Evolutionary conservation across 768 basidiomycete species (phyloP).

Genomic region (Tylopilus plumbeoviolaceoides): DNA sequence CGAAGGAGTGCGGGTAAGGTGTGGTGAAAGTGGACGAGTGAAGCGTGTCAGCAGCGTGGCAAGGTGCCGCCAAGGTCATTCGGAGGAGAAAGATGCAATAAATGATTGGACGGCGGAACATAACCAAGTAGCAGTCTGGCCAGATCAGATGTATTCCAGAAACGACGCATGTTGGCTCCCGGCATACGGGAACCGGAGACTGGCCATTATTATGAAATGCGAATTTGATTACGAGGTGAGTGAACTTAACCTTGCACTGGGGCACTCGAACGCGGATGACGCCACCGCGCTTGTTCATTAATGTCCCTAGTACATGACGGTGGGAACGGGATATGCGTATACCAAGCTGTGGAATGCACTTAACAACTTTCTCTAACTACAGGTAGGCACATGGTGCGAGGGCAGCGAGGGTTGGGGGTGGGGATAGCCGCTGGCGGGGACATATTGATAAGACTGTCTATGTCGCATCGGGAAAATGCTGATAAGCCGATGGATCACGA

Average conservation of each 20-base stretch:
- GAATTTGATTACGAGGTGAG: constrained; percentile 41
- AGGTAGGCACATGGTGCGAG: constrained; percentile 12
- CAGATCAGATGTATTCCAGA: constrained; percentile 30
- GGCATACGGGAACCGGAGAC: constrained; percentile 32
- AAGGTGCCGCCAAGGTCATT: constrained; percentile 39
- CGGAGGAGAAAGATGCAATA: constrained; percentile 47
- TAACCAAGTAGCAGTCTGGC: constrained; percentile 16
- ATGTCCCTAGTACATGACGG: constrained; percentile 31
- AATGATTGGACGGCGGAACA: constrained; percentile 32
- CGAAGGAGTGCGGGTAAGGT: constrained; percentile 62
- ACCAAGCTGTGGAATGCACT: constrained; percentile 16
- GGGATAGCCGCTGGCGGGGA: constrained; percentile 8
- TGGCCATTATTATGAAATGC: constrained; percentile 35
- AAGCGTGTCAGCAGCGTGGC: constrained; percentile 67
- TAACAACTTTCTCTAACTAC: constrained; percentile 26
- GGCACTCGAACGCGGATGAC: constrained; percentile 29
- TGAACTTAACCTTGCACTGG: constrained; percentile 36
- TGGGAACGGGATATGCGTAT: constrained; percentile 22
- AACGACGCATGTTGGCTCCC: constrained; percentile 24
- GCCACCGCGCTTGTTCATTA: constrained; percentile 31
- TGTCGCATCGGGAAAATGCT: constrained; percentile 5
- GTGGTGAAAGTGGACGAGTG: constrained; percentile 32
- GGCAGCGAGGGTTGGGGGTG: constrained; percentile 12
- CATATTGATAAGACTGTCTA: constrained; percentile 25
- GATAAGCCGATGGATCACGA: constrained; percentile 23